Evolutionary conservation across 2,329 filamentous ascomycete species (phyloP).

Genomic region (Ustulina deusta): DNA sequence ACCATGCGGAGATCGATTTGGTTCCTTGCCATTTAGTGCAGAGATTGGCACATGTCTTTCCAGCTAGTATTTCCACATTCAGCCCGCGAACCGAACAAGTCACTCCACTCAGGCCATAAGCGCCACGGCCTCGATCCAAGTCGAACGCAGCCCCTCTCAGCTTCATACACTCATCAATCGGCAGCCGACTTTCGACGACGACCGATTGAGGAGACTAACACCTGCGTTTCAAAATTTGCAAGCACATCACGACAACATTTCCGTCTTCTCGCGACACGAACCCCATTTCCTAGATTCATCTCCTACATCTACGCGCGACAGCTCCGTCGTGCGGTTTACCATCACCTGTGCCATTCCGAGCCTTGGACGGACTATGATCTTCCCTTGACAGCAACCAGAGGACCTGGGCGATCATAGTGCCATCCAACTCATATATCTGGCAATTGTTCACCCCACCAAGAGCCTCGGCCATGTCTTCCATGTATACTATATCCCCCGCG

Average conservation of each 20-base stretch:
- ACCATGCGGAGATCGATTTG: slow-evolving; percentile 34
- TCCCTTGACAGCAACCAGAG: slow-evolving; percentile 41
- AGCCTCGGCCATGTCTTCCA: slow-evolving; percentile 58
- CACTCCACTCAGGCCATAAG: slow-evolving; percentile 49
- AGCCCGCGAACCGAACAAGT: slow-evolving; percentile 40
- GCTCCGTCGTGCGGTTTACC: slow-evolving; percentile 25
- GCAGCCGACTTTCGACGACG: slow-evolving; percentile 32
- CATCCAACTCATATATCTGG: slow-evolving; percentile 51
- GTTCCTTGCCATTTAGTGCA: slow-evolving; percentile 27
- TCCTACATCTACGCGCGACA: slow-evolving; percentile 14
- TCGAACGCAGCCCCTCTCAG: slow-evolving; percentile 38
- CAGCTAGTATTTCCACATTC: slow-evolving; percentile 49
- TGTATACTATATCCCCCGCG: slow-evolving; percentile 57
- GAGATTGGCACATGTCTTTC: slow-evolving; percentile 28
- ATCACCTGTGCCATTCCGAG: slow-evolving; percentile 38
- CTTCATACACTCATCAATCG: slow-evolving; percentile 33
- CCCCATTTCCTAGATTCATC: slow-evolving; percentile 10
- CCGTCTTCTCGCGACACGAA: slow-evolving; percentile 7
- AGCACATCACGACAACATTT: slow-evolving; percentile 24
- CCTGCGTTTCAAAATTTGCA: slow-evolving; percentile 34
- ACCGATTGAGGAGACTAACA: slow-evolving; percentile 39
- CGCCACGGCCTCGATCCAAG: slow-evolving; percentile 44
- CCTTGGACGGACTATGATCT: slow-evolving; percentile 46
- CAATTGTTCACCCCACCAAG: slow-evolving; percentile 41
- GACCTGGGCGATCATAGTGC: slow-evolving; percentile 42